These are phyloP conservation scores for Ballota nigra DNA, from an alignment of 257 asterid genomes.

Conservation along the genomic window DNA sequence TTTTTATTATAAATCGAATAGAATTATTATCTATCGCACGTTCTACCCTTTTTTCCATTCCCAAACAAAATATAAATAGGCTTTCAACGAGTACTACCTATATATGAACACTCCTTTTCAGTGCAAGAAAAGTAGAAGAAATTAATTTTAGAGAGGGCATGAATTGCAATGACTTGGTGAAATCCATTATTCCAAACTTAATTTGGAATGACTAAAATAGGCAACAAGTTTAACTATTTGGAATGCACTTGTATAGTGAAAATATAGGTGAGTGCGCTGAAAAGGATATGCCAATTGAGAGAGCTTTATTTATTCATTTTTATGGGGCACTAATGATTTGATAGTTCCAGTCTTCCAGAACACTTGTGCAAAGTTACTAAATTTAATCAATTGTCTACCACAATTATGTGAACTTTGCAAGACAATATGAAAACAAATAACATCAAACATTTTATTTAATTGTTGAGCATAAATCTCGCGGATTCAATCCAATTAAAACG, in stretches of 20 bases:
- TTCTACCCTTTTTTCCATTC: neutral
- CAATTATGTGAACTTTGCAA: neutral
- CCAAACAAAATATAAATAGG: neutral
- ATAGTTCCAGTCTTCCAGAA: neutral
- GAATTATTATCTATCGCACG: neutral
- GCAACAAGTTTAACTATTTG: neutral
- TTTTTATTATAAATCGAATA: neutral
- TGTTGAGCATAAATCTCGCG: too few species aligned
- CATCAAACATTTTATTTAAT: too few species aligned
- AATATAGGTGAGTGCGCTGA: neutral
- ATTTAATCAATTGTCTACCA: neutral
- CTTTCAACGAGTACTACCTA: neutral
- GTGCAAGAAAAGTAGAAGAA: neutral
- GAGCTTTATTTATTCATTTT: neutral
- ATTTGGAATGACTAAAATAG: neutral
- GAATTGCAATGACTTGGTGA: conserved; percentile 12
- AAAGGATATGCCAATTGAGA: neutral
- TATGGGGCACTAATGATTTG: conserved; percentile 3
- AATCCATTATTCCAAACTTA: neutral
- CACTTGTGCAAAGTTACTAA: neutral
- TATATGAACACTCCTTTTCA: neutral
- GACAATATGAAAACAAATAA: neutral
- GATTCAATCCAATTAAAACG: too few species aligned
- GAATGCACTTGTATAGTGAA: conserved; percentile 7
- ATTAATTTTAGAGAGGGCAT: neutral